Percentiles rank a stretch among this genome's conserved stretches.
Evolutionary conservation across 2,329 filamentous ascomycete species (phyloP).

Genomic region (Colletotrichum gloeosporioides): DNA sequence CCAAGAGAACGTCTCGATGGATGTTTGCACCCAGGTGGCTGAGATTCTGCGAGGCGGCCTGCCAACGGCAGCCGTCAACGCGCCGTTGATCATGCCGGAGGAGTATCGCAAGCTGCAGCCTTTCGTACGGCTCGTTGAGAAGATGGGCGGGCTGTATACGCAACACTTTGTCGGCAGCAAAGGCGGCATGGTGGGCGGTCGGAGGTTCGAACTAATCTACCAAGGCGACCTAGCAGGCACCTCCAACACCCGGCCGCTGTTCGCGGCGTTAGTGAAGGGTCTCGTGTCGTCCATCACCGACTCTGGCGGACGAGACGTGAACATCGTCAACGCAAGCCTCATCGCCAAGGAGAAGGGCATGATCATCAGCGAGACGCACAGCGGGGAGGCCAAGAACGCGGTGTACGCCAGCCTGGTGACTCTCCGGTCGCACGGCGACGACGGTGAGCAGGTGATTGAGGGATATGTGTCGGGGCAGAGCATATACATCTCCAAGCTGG

Average conservation of each 20-base stretch:
- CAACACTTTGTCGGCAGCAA: conserved; percentile 67
- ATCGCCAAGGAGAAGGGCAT: conserved; percentile 79
- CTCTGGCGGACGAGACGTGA: conserved; percentile 71
- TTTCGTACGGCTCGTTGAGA: conserved; percentile 77
- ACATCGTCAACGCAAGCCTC: conserved; percentile 82
- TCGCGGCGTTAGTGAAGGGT: conserved; percentile 80
- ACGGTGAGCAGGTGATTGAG: conserved; percentile 56
- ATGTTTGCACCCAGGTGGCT: conserved; percentile 81
- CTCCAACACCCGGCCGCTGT: conserved; percentile 78
- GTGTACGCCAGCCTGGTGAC: conserved; percentile 76
- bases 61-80: conserved; percentile 80
- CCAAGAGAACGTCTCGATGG: conserved; percentile 83
- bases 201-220: conserved; percentile 78
- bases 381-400: conserved; percentile 63
- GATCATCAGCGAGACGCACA: conserved; percentile 75
- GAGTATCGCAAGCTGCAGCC: conserved; percentile 81
- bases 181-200: conserved; percentile 59
- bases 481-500: conserved; percentile 75
- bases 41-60: conserved; percentile 75
- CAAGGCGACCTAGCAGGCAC: conserved; percentile 76
- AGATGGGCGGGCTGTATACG: conserved; percentile 80
- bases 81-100: conserved; percentile 80
- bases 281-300: conserved; percentile 73
- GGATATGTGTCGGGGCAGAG: conserved; percentile 70
- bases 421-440: conserved; percentile 57